Evolutionary conservation across 163 green algal genomes (phyloP).

Genomic region (Trebouxia gelatinosa): DNA sequence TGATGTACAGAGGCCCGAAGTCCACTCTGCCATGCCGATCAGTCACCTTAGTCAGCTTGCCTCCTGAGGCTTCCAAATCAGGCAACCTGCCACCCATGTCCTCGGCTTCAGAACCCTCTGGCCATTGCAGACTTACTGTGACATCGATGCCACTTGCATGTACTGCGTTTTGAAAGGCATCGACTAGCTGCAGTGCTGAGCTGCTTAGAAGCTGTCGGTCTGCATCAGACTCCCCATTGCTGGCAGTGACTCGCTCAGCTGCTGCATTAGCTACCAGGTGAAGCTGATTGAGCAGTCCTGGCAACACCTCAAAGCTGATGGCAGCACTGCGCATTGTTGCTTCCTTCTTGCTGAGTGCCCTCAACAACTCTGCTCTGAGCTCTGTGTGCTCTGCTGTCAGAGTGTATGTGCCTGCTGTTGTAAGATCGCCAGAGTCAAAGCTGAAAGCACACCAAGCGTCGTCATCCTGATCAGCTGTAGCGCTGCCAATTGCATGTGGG

Average conservation of each 20-base stretch:
- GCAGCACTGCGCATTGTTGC: constrained; percentile 50
- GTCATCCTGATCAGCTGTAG: not conserved
- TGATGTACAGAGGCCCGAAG: constrained; percentile 56
- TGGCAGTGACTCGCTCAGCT: constrained; percentile 49
- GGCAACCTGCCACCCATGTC: constrained; percentile 35
- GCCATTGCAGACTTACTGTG: constrained; percentile 31
- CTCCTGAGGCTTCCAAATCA: constrained; percentile 34
- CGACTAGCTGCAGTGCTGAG: constrained; percentile 58
- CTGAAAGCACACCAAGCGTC: constrained; percentile 4
- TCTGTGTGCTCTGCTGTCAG: constrained; percentile 65
- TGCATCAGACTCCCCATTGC: constrained; percentile 49
- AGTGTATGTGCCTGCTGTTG: constrained; percentile 53
- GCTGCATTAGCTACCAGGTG: constrained; percentile 14
- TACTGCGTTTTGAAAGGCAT: constrained; percentile 57
- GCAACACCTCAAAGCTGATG: constrained; percentile 38
- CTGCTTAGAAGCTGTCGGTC: constrained; percentile 52
- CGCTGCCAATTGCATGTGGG: not conserved
- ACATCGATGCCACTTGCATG: constrained; percentile 42
- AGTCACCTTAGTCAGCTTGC: constrained; percentile 30
- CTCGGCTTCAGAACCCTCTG: constrained; percentile 30
- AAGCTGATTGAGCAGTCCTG: not conserved
- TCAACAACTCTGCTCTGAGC: constrained; percentile 37
- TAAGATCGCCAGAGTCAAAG: constrained; percentile 33
- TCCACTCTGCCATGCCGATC: constrained; percentile 55
- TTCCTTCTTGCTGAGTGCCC: constrained; percentile 44